Percentiles rank a stretch among this genome's conserved stretches.
These are phyloP conservation scores for Leptographium lundbergii DNA, from an alignment of 2,329 filamentous ascomycete genomes.

Conservation along the genomic window DNA sequence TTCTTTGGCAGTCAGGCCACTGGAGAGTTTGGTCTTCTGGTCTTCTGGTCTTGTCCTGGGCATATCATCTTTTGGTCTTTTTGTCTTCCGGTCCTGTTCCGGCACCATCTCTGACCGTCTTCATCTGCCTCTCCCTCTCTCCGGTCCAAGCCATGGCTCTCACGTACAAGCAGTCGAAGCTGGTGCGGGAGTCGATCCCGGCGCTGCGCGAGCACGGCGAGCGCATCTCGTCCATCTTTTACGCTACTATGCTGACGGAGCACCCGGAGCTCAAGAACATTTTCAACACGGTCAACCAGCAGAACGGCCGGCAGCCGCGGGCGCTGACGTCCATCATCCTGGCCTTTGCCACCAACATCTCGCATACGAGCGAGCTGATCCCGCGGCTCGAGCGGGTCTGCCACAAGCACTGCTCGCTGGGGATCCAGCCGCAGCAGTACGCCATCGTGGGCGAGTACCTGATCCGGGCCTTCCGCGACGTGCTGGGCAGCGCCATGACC, in stretches of 20 bases:
- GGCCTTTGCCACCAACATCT: constrained; percentile 60
- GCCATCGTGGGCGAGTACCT: constrained; percentile 57
- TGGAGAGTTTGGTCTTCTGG: background rate
- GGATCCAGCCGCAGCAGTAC: constrained; percentile 57
- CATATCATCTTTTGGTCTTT: too few species aligned
- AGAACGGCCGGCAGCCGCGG: constrained; percentile 46
- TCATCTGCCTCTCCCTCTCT: background rate
- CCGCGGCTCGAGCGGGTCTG: constrained; percentile 45
- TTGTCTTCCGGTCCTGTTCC: too few species aligned
- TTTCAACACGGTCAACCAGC: constrained; percentile 58
- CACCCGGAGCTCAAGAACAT: constrained; percentile 55
- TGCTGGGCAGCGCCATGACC: constrained; percentile 56
- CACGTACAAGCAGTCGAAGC: constrained; percentile 42
- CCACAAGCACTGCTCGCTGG: constrained; percentile 62
- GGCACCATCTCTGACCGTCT: too few species aligned
- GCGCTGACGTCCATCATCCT: constrained; percentile 54
- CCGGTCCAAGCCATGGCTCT: constrained; percentile 20
- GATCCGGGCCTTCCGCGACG: constrained; percentile 51
- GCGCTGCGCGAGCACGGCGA: constrained; percentile 55
- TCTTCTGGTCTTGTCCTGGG: background rate
- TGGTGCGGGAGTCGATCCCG: constrained; percentile 60
- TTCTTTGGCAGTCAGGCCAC: too few species aligned
- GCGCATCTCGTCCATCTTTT: constrained; percentile 59
- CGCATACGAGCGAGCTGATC: constrained; percentile 42
- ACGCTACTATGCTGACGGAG: constrained; percentile 52